These are phyloP conservation scores for Penicillium sp. DNA, from an alignment of 2,329 filamentous ascomycete genomes.

Conservation along the genomic window DNA sequence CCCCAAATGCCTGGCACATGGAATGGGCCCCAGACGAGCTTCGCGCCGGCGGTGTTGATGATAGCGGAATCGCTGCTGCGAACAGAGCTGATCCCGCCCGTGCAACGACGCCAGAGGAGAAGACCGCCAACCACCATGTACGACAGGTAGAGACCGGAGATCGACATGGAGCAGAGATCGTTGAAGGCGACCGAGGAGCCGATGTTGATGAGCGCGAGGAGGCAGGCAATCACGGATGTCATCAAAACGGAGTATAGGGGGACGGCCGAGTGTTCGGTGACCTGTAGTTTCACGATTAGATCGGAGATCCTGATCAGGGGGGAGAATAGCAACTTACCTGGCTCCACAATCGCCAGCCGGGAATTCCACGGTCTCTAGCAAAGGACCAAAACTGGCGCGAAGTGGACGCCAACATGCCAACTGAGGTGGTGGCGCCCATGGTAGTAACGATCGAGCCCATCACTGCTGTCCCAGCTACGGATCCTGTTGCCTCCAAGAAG, in stretches of 20 bases:
- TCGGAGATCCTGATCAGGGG: background rate
- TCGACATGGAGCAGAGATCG: slow-evolving; percentile 35
- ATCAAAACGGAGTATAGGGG: slow-evolving; percentile 27
- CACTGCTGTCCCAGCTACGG: slow-evolving; percentile 24
- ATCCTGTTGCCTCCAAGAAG: slow-evolving; percentile 32
- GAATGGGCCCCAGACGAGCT: slow-evolving; percentile 33
- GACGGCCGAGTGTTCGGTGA: slow-evolving; percentile 26
- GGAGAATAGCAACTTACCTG: slow-evolving; percentile 15
- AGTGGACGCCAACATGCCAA: slow-evolving; percentile 44
- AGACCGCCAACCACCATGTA: slow-evolving; percentile 30
- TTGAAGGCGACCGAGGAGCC: slow-evolving; percentile 34
- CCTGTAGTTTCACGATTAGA: slow-evolving; percentile 10
- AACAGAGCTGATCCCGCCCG: slow-evolving; percentile 19
- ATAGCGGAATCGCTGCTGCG: slow-evolving; percentile 18
- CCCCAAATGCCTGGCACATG: slow-evolving; percentile 37
- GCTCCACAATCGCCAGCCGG: slow-evolving; percentile 30
- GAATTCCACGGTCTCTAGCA: slow-evolving; percentile 27
- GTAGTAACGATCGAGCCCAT: slow-evolving; percentile 30
- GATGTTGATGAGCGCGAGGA: slow-evolving; percentile 36
- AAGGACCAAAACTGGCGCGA: slow-evolving; percentile 41
- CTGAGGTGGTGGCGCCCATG: slow-evolving; percentile 31
- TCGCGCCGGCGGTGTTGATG: slow-evolving; percentile 27
- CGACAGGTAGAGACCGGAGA: slow-evolving; percentile 32
- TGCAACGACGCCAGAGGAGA: slow-evolving; percentile 29
- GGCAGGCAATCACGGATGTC: slow-evolving; percentile 27